Base-by-base conservation (phyloP, 2,329 filamentous ascomycete species). In the Xylaria sp. region DNA sequence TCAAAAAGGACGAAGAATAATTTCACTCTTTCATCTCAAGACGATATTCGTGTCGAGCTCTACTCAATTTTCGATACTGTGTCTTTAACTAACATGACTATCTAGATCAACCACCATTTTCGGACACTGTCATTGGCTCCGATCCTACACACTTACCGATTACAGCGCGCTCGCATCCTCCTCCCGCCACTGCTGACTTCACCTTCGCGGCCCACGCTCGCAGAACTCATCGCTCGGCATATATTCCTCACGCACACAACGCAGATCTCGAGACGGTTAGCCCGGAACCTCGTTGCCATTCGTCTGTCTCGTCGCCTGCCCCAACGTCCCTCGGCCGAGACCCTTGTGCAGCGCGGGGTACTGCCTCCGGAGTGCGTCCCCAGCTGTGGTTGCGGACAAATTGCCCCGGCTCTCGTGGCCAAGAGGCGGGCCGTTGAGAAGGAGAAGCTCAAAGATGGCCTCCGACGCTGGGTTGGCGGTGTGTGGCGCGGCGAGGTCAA, bases 231-330 rank as follows among this genome's bases (percentile, higher is more conserved):
- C 55, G 76, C 80, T 21, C 83, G 87, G 42, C 83, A 81, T 73
- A 91, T 92, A 72, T 89, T 91, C 75, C 76, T 91, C 43, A 89
- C 88, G 42, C 80, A 83, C 57, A 91, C 87, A 14, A 85, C 88
- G 35, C 81, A 89, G 47, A 83, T 89, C 23, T 89, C 89, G 3
- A 84, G 88, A 19, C 80, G 82, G 21, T 82, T 92, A 2, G 85
- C 84, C 47, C 84, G 87, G 59, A 88, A 83, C 14, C 80, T 92
- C 2, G 84, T 87, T 5, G 84, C 84, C 54, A 91, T 91, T 70
- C 85, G 85, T 31, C 81, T 92, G 4, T 84, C 87, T 25, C 84
- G 85, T 50, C 83, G 84, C 11, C 80, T 92, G 2, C 82, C 85
- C 17, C 77, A 81, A 8, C 82, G 89, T 1, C 89, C 88, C 0